Percentiles rank a stretch among this genome's conserved stretches.
These are phyloP conservation scores for Hanseniaspora uvarum DNA, from an alignment of 1,139 yeast genomes.

Conservation along the genomic window DNA sequence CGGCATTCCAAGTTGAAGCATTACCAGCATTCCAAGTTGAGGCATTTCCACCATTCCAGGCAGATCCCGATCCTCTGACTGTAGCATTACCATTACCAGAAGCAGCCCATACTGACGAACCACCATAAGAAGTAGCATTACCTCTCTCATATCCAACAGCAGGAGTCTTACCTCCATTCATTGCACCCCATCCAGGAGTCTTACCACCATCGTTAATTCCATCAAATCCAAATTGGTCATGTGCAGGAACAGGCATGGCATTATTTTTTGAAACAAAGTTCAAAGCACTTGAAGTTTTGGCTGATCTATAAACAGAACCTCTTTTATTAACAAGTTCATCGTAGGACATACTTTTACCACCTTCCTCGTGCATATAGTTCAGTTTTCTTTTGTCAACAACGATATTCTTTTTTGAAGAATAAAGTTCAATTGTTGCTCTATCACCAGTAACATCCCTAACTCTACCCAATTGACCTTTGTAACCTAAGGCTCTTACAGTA, in stretches of 20 bases:
- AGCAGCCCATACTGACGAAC: conserved; percentile 38
- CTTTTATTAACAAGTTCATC: conserved; percentile 51
- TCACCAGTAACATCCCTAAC: conserved; percentile 89
- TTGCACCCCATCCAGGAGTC: conserved; percentile 45
- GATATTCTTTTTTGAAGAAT: conserved; percentile 79
- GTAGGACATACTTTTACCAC: conserved; percentile 60
- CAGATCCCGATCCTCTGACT: conserved; percentile 34
- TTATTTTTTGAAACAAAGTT: conserved; percentile 18
- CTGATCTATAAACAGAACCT: conserved; percentile 30
- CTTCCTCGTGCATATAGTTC: conserved; percentile 54
- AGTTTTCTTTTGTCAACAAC: conserved; percentile 73
- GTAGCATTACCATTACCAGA: conserved; percentile 37
- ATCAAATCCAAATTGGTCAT: background rate
- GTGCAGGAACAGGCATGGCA: conserved; percentile 20
- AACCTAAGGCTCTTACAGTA: conserved; percentile 74
- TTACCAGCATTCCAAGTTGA: conserved; percentile 39
- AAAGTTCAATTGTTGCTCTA: conserved; percentile 83
- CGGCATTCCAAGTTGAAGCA: conserved; percentile 21
- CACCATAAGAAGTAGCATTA: conserved; percentile 42
- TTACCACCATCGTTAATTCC: conserved; percentile 37
- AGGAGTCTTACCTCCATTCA: conserved; percentile 41
- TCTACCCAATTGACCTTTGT: conserved; percentile 89
- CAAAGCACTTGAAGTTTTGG: conserved; percentile 20
- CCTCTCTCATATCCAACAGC: conserved; percentile 38
- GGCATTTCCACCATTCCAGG: conserved; percentile 35